Base-by-base conservation (phyloP, 306 rosid genomes). In the Pachyrhizus erosus region DNA sequence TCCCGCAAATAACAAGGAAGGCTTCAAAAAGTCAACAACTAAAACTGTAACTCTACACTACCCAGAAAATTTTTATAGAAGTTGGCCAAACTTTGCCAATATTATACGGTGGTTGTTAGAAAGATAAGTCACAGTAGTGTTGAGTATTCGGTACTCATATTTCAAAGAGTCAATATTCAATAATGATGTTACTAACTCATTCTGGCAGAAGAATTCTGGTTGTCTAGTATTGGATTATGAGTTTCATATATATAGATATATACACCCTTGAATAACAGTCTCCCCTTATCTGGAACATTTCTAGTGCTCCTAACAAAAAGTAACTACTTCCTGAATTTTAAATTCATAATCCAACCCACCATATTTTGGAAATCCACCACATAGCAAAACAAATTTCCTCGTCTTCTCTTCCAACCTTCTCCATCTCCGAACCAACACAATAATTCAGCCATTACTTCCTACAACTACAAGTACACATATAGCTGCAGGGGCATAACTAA, bases 361-460 rank as follows among this genome's bases (percentile, higher is more conserved):
- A 37, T 6, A 37, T 37, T 37, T 37, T 37, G 42, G 2, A 37
- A 37, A 37, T 37, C 48, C 26, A 33, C 14, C 49, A 69, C 20
- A 68, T 54, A 29, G 17, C 33, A 75, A 69, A 33, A 58, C 52
- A 70, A 43, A 17, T 26, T 39, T 27, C 40, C 6, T 14, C 11
- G 15, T 23, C 42, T 81, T 45, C 70, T 17, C 77, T 55, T 26
- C 29, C 57, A 65, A 55, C 52, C 67, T 73, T 55, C 72, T 48
- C 39, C 68, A 68, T 37, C 64, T 72, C 78, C 39, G 46, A 55
- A 37, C 3, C 80, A 83, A 34, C 17, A 55, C 20, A 21, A 80
- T 42, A 20, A 17, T 80, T 80, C 13, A 82, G 4, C 62, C 21
- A 62, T 45, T 33, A 67, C 42, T 73, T 73, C 84, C 67, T 21